These are phyloP conservation scores for Ganoderma sinense DNA, from an alignment of 1,284 basidiomycete species.

Conservation along the genomic window DNA sequence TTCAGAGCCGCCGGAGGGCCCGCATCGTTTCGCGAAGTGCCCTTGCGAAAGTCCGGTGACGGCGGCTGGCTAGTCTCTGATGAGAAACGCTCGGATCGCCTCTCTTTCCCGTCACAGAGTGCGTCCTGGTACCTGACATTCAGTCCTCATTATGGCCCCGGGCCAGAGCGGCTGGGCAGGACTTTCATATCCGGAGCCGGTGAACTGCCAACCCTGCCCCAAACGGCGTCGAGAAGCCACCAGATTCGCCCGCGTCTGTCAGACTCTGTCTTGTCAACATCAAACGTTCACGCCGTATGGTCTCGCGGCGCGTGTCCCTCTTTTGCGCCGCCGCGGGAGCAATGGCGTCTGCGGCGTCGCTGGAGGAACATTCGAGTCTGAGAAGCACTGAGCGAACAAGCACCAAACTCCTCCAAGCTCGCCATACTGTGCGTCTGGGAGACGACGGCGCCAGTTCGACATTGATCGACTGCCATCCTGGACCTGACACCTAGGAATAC, in stretches of 20 bases:
- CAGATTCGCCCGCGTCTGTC: conserved; percentile 15
- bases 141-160: neutral
- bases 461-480: conserved; percentile 16
- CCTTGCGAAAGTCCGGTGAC: neutral
- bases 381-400: conserved; percentile 11
- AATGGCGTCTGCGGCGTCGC: neutral
- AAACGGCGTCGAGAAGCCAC: neutral
- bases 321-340: conserved; percentile 5
- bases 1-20: conserved; percentile 14
- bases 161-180: neutral
- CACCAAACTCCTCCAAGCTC: neutral
- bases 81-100: conserved; percentile 26
- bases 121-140: conserved; percentile 23
- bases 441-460: neutral
- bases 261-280: conserved; percentile 18
- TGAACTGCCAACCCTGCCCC: conserved; percentile 1
- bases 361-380: neutral
- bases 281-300: conserved; percentile 18
- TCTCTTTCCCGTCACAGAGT: conserved; percentile 4
- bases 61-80: conserved; percentile 8
- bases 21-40: conserved; percentile 13
- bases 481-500: neutral
- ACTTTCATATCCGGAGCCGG: conserved; percentile 20
- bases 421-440: neutral
- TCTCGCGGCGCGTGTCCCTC: conserved; percentile 15